These are phyloP conservation scores for Termitomyces sp. DNA, from an alignment of 768 basidiomycete species.

Conservation along the genomic window DNA sequence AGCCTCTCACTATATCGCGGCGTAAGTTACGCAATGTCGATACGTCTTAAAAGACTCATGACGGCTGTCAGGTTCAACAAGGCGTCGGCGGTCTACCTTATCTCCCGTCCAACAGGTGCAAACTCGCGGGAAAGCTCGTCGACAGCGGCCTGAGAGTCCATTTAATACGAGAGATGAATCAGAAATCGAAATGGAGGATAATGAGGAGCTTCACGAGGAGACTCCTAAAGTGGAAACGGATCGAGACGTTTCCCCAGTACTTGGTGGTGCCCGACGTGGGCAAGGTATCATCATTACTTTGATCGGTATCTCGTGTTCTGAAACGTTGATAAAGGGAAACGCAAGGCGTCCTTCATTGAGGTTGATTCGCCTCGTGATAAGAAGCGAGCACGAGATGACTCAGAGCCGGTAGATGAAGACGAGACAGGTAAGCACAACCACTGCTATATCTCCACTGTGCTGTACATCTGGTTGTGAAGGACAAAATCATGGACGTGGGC, in stretches of 20 bases:
- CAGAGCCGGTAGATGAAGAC: slow-evolving; percentile 61
- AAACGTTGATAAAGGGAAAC: slow-evolving; percentile 41
- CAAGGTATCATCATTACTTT: slow-evolving; percentile 19
- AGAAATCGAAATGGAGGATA: slow-evolving; percentile 16
- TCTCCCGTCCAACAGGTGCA: slow-evolving; percentile 23
- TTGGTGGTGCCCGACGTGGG: slow-evolving; percentile 18
- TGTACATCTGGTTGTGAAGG: slow-evolving; percentile 13
- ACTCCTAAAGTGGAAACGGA: slow-evolving; percentile 26
- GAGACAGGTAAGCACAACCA: slow-evolving; percentile 37
- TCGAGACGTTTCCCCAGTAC: slow-evolving; percentile 24
- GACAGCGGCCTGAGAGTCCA: slow-evolving; percentile 16
- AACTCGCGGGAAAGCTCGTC: slow-evolving; percentile 22
- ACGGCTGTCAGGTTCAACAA: slow-evolving; percentile 28
- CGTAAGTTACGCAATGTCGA: slow-evolving; percentile 19
- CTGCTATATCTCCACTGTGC: not conserved
- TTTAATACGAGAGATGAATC: slow-evolving; percentile 9
- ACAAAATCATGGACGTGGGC: slow-evolving; percentile 22
- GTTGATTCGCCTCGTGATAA: slow-evolving; percentile 42
- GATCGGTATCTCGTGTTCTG: not conserved
- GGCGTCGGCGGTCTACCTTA: slow-evolving; percentile 31
- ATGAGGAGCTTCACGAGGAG: slow-evolving; percentile 20
- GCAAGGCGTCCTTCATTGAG: slow-evolving; percentile 55
- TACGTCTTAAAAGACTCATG: not conserved
- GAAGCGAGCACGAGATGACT: slow-evolving; percentile 62
- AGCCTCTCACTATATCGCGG: slow-evolving; percentile 26